These are phyloP conservation scores for Chaetomiaceae sp. DNA, from an alignment of 2,329 filamentous ascomycete genomes.

Conservation along the genomic window DNA sequence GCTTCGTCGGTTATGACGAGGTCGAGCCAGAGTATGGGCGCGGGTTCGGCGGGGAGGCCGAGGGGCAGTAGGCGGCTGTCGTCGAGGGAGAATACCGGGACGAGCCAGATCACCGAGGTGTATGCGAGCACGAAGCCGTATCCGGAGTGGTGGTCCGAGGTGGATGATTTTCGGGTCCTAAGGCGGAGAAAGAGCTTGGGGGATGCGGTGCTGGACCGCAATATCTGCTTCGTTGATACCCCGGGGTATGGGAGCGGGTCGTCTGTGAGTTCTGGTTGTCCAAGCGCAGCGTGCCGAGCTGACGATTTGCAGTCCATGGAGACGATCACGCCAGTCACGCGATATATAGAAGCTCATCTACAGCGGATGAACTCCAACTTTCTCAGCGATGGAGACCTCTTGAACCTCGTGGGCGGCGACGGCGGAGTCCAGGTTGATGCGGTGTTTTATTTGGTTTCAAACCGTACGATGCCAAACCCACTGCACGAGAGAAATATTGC, in stretches of 20 bases:
- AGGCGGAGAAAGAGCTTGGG: constrained; percentile 66
- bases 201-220: constrained; percentile 79
- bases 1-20: constrained; percentile 11
- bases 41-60: constrained; percentile 14
- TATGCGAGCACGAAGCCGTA: constrained; percentile 80
- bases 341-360: constrained; percentile 70
- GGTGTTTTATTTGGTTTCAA: constrained; percentile 74
- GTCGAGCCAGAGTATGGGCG: constrained; percentile 17
- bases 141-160: constrained; percentile 82
- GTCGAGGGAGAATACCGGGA: constrained; percentile 11
- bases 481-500: background rate
- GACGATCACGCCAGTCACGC: constrained; percentile 55
- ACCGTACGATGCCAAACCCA: constrained; percentile 48
- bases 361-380: constrained; percentile 58
- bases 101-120: constrained; percentile 56
- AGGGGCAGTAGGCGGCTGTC: constrained; percentile 4
- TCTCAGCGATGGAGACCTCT: constrained; percentile 69
- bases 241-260: constrained; percentile 56
- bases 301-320: constrained; percentile 43
- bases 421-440: constrained; percentile 82
- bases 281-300: constrained; percentile 1
- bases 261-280: constrained; percentile 41
- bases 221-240: constrained; percentile 90
- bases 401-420: constrained; percentile 72
- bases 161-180: constrained; percentile 58